phyloP scores from a whole-genome alignment of 331 rosid species.

The Malus hybrid region DNA sequence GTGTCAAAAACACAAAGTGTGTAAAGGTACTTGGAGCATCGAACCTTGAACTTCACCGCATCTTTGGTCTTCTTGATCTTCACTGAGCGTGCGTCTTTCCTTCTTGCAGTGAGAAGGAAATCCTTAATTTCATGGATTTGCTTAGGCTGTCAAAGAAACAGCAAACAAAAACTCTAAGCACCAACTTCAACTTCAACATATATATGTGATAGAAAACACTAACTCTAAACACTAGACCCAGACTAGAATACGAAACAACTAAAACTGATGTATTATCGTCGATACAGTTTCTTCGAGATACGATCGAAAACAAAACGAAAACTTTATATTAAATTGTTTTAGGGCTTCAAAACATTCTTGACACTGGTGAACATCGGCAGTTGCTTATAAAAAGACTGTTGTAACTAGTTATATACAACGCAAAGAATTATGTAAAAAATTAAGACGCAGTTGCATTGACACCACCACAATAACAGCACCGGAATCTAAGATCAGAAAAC shows the following conservation, averaged over 20 bases:
- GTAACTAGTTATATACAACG: neutral
- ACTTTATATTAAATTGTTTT: neutral
- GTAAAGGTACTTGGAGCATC: conserved; percentile 23
- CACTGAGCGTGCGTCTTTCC: neutral
- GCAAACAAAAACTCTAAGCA: neutral
- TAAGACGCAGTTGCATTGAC: neutral
- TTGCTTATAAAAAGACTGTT: neutral
- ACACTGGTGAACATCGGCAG: neutral
- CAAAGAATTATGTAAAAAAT: neutral
- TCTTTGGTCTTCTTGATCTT: neutral
- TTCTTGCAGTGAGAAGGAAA: neutral
- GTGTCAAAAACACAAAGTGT: conserved; percentile 50
- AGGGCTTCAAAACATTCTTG: neutral
- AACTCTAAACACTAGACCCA: neutral
- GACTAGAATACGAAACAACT: neutral
- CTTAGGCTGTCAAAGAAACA: neutral
- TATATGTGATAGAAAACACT: no score
- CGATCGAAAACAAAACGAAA: neutral
- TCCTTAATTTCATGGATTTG: neutral
- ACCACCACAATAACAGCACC: neutral
- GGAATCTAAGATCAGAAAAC: neutral
- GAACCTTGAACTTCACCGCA: neutral
- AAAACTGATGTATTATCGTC: neutral
- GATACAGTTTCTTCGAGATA: neutral
- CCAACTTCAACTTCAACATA: neutral